These are phyloP conservation scores for Tricholoma sp. DNA, from an alignment of 768 basidiomycete species.

Conservation along the genomic window DNA sequence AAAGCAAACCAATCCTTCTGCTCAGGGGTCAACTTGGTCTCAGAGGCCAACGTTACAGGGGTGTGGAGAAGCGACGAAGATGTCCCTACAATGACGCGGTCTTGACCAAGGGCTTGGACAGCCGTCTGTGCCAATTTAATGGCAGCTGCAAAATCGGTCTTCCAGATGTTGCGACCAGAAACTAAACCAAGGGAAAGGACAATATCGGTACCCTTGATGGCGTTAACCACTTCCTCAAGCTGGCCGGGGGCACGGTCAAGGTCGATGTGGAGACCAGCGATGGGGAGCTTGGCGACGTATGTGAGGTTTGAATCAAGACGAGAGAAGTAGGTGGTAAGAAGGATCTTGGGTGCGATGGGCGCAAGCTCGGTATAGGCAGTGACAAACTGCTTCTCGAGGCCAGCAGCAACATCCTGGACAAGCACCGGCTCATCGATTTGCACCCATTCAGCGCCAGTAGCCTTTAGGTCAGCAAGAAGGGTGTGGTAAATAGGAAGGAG, in stretches of 20 bases:
- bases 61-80: constrained; percentile 99
- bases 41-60: constrained; percentile 90
- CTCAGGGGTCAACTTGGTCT: constrained; percentile 83
- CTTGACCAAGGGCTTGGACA: constrained; percentile 73
- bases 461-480: constrained; percentile 85
- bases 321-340: constrained; percentile 95
- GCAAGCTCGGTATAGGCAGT: constrained; percentile 77
- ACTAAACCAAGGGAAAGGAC: constrained; percentile 91
- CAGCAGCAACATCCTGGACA: constrained; percentile 80
- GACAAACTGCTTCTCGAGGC: constrained; percentile 74
- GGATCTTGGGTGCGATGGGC: constrained; percentile 83
- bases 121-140: constrained; percentile 83
- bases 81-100: constrained; percentile 90
- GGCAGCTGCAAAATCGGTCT: constrained; percentile 84
- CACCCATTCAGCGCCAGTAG: constrained; percentile 89
- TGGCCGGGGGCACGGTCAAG: constrained; percentile 91
- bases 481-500: constrained; percentile 90
- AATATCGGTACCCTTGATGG: constrained; percentile 78
- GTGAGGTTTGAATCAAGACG: constrained; percentile 90
- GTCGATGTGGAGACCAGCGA: constrained; percentile 94
- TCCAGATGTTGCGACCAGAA: constrained; percentile 99
- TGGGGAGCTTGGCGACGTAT: constrained; percentile 86
- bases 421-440: constrained; percentile 98
- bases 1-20: constrained; percentile 99
- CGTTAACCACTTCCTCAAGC: constrained; percentile 75